Evolutionary conservation across 345 rosid genomes (phyloP).

Genomic region (Firmiana major): DNA sequence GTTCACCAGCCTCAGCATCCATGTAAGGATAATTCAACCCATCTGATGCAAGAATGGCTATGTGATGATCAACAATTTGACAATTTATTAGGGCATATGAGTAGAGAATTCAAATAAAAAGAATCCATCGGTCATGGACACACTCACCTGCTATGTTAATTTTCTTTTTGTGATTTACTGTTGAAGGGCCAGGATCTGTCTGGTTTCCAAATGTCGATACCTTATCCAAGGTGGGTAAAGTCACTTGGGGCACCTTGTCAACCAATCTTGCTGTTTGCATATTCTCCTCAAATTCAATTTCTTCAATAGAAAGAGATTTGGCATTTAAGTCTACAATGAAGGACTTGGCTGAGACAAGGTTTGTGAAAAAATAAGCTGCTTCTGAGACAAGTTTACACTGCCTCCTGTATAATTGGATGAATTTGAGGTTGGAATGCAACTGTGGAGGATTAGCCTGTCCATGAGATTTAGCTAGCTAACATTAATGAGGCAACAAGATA

Average conservation of each 20-base stretch:
- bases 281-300: conserved; percentile 48
- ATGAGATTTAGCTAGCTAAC: conserved; percentile 14
- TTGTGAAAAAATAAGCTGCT: conserved; percentile 57
- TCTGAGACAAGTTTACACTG: conserved; percentile 48
- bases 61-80: not conserved
- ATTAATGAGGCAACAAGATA: conserved; percentile 11
- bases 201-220: conserved; percentile 10
- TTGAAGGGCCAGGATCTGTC: conserved; percentile 21
- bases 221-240: conserved; percentile 15
- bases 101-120: not conserved
- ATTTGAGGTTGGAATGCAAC: conserved; percentile 61
- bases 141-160: conserved; percentile 24
- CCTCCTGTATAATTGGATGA: conserved; percentile 48
- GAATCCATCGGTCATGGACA: not conserved
- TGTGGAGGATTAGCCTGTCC: conserved; percentile 59
- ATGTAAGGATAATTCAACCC: conserved; percentile 41
- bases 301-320: conserved; percentile 59
- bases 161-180: conserved; percentile 16
- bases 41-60: conserved; percentile 17
- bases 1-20: conserved; percentile 46
- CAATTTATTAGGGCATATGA: not conserved
- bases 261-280: conserved; percentile 51
- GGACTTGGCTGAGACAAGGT: conserved; percentile 49
- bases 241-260: conserved; percentile 21
- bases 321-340: conserved; percentile 47